Evolutionary conservation across 306 rosid species (phyloP), one percentile per base, ranked within the genome.

Genomic region (Prunus salicina): DNA sequence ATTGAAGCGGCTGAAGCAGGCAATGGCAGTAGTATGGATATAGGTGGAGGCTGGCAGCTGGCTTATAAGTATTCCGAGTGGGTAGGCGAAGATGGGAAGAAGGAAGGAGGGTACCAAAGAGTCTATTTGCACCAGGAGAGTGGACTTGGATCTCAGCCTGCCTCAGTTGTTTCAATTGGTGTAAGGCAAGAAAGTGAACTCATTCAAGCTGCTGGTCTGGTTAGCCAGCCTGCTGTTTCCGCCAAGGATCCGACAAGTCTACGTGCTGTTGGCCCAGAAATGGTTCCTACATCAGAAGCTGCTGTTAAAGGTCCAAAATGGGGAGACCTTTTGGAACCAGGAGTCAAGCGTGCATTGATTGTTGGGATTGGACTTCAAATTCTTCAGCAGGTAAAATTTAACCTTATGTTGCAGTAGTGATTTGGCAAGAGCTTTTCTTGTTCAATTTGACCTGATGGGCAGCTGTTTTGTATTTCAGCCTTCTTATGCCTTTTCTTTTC

Each of bases 351-450:
- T 3, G 82, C 86, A 4, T 63, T 82, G 73, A 19, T 78, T 22
- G 86, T 82, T 9, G 86, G 86, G 12, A 46, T 82, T 11, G 86
- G 86, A 47, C 76, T 82, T 53, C 86, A 82, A 70, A 52, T 78
- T 77, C 80, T 82, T 41, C 74, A 82, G 72, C 86, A 82, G 80
- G 83, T 82, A 69, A 78, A 30, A 32, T 5, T 28, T 8, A 1
- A 68, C 13, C 15, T 16, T 47, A 46, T 15, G 3, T 14, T 68
- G 72, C 58, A 68, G 13, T 43, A n/a, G 2, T 6, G 43, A 38
- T 38, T 38, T 38, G 8, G 43, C 1, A 38, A 38, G 43, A 38
- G 43, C 43, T 38, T 38, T 38, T 7, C 43, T 38, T 38, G 43
- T 67, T 45, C 52, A n/a, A 13, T 43, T 1, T 22, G 46, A 24